Base-by-base conservation (phyloP, 106 monocot species). In the Gastrodia elata region DNA sequence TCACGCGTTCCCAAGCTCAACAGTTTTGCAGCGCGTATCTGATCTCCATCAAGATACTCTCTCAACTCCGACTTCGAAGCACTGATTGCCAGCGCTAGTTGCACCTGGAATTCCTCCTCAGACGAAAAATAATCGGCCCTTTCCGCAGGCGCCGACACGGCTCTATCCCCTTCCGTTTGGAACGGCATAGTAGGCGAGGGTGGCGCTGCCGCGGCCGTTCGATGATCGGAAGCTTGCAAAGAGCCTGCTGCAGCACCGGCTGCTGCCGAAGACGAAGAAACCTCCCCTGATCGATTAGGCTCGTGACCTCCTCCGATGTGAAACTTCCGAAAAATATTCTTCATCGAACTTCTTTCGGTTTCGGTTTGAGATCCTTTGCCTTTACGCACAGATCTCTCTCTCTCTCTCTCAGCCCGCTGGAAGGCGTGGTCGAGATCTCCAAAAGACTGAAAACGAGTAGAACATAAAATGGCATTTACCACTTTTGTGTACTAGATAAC, bases 101-200 rank as follows among this genome's bases (percentile, higher is more conserved):
- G 93, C 76, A 98, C 78, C 91, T 98, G 97, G 73, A 80, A 98
- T 80, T 98, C 97, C 85, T 98, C 97, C 75, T 98, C 97, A 28
- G 84, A 83, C 46, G 77, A 75, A 74, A 83, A 87, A 77, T 88
- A 98, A 74, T 98, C 90, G 72, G 35, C 78, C 72, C 46, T 56
- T 34, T 72, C 81, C 15, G 11, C 73, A 48, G 55, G 71, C 48
- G 18, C 73, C 83, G 71, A 38, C 58, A 39, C 59, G 30, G 22
- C n/a, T 65, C 70, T n/a, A 41, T 34, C 65, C 27, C 27, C 55
- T 38, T 46, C 33, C 28, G 5, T 30, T 13, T 8, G 49, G 25
- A 38, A 36, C 34, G 22, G 8, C 20, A 1, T 18, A 11, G 46
- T 28, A 33, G 73, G 55, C 11, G 73, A 25, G 37, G 49, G 22